Base-by-base conservation (phyloP, 2,329 filamentous ascomycete genomes). In the Colletotrichum liriopes region DNA sequence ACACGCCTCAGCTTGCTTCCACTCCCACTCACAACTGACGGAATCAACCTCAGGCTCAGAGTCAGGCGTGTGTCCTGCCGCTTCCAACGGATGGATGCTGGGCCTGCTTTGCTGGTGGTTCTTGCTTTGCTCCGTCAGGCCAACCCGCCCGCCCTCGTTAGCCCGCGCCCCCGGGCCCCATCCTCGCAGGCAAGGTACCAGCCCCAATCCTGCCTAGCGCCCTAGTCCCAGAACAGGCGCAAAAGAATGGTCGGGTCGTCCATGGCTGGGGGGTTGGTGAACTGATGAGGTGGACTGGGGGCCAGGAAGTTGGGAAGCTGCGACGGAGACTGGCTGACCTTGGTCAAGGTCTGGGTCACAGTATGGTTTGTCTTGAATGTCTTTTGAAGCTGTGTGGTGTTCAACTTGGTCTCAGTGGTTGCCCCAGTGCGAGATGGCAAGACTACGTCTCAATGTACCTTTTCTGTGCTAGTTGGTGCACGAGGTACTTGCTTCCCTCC, bases 251-350 rank as follows among this genome's bases (percentile, higher is more conserved):
- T 35, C 29, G 29, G 52, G 52, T 55, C 52, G 29, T 29, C 29
- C 8, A 55, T 55, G 52, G 32, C 51, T 5, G 16, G 18, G 29
- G 29, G 26, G 35, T 32, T 23, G 9, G 1, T 14, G 3, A 12
- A 54, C 51, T 35, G 29, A 47, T 23, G 12, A 43, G 29, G 26
- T 55, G 20, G 9, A 14, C 11, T 63, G 11, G 35, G 61, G 61
- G 45, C 39, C 16, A 35, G 39, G 51, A 23, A 41, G 39, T 35
- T 29, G 47, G 29, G 39, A 47, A 29, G 51, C n/a, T 59, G 29
- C 29, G 64, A 51, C 64, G 52, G 54, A 14, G 35, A 54, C 56
- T 67, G 65, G 55, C 65, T 54, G 64, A 35, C 23, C 54, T 52
- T 59, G 16, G 54, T 26, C 37, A 23, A 26, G 14, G 6, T 20